phyloP scores from a whole-genome alignment of 495 filamentous ascomycete genomes.

The Bombardia bombarda region DNA sequence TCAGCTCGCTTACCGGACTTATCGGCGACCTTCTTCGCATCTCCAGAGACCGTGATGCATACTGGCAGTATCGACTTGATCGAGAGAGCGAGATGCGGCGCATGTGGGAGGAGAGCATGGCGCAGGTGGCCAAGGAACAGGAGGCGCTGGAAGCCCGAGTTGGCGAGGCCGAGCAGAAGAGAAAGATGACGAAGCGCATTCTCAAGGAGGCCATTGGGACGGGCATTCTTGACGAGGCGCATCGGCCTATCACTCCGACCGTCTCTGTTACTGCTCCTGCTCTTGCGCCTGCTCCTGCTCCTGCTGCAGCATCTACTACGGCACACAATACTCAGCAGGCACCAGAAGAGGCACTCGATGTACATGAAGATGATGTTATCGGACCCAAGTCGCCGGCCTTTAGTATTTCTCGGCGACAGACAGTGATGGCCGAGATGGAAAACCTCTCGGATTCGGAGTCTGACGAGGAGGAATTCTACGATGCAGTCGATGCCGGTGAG shows the following conservation, averaged over 20 bases:
- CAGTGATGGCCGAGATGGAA: constrained; percentile 51
- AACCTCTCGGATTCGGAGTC: constrained; percentile 70
- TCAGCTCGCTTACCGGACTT: constrained; percentile 77
- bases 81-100: constrained; percentile 79
- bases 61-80: constrained; percentile 93
- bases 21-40: constrained; percentile 86
- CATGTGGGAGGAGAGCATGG: constrained; percentile 99
- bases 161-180: constrained; percentile 83
- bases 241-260: constrained; percentile 23
- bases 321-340: no score
- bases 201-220: constrained; percentile 78
- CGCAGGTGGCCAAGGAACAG: constrained; percentile 83
- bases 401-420: constrained; percentile 42
- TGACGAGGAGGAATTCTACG: constrained; percentile 92
- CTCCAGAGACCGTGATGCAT: constrained; percentile 83
- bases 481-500: constrained; percentile 89
- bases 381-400: constrained; percentile 37
- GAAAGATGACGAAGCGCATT: constrained; percentile 80
- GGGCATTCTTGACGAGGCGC: constrained; percentile 36
- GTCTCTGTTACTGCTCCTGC: constrained; percentile 25
- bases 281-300: constrained; percentile 9
- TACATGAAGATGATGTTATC: constrained; percentile 22
- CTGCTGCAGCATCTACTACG: no score
- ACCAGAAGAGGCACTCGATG: constrained; percentile 28
- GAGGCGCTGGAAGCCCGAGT: constrained; percentile 81